Evolutionary conservation across 257 asterid species (phyloP), one percentile per base, ranked within the genome.

Genomic region (Handroanthus guayacan): DNA sequence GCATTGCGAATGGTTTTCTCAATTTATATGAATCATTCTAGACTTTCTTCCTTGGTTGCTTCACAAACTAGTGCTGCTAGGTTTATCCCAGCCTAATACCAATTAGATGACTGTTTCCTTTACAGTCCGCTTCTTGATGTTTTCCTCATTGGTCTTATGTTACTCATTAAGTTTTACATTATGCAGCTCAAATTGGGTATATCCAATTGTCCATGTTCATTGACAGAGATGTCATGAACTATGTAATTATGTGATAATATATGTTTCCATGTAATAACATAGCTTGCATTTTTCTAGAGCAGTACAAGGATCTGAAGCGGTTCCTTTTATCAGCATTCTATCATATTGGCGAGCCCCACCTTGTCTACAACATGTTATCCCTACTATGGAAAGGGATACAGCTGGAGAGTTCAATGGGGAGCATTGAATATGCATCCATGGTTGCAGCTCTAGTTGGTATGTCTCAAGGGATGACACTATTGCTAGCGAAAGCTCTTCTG

Each of bases 341-440:
- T 82, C 99, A 95, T 82, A 81, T 88, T 57, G 84, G 83, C 13
- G 99, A 92, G 67, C 82, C 97, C 56, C 99, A 92, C 81, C 92
- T 92, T 41, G 89, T 92, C 5, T 95, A 92, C 92, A 95, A 95
- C 31, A 94, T 94, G 98, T 65, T 90, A 18, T 94, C 99, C 37
- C 95, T 94, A 12, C 66, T 94, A 75, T 95, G 99, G 99, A 95
- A 95, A 74, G 99, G 99, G 70, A 88, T 87, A 75, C 96, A 85
- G 38, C 56, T 94, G 85, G 99, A 94, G 89, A 72, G 55, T 25
- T 79, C 91, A 61, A 88, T 92, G 97, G 98, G 98, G 48, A 95
- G 98, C 77, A 62, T 80, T 20, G 88, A 95, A 62, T 95, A 75
- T 50, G 88, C 95, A 64, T 81, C 92, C 25, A 94, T 94, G 99